Percentiles rank a stretch among this genome's conserved stretches.
These are phyloP conservation scores for Komagataea norvegica DNA, from an alignment of 1,139 yeast species.

Conservation along the genomic window DNA sequence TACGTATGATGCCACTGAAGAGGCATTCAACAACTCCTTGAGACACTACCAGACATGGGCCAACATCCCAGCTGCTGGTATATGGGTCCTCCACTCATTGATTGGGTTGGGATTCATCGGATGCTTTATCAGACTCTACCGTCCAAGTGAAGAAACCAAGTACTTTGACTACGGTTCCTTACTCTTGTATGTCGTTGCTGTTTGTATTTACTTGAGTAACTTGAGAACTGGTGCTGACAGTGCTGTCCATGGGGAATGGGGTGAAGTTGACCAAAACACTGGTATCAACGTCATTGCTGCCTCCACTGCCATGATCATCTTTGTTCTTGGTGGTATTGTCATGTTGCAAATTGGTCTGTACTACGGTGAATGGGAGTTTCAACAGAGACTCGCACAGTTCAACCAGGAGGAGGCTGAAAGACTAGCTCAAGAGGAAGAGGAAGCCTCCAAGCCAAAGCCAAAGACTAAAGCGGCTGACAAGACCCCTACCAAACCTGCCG, in stretches of 20 bases:
- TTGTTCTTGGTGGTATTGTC: conserved; percentile 71
- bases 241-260: conserved; percentile 75
- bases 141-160: conserved; percentile 77
- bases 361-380: conserved; percentile 79
- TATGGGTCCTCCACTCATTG: conserved; percentile 57
- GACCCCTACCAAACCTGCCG: conserved; percentile 2
- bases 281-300: conserved; percentile 94
- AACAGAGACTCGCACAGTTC: conserved; percentile 49
- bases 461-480: conserved; percentile 7
- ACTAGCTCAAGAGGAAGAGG: conserved; percentile 9
- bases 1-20: conserved; percentile 45
- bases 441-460: background rate
- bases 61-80: conserved; percentile 52
- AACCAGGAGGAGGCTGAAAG: conserved; percentile 39
- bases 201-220: conserved; percentile 81
- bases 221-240: conserved; percentile 76
- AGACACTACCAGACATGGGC: conserved; percentile 75
- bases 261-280: conserved; percentile 81
- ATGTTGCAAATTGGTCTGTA: conserved; percentile 84
- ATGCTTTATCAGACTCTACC: conserved; percentile 70
- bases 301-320: conserved; percentile 69
- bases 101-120: conserved; percentile 66
- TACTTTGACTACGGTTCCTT: conserved; percentile 88
- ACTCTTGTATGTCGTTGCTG: conserved; percentile 61
- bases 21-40: conserved; percentile 56